These are phyloP conservation scores for Ustilago hordei DNA, from an alignment of 1,284 basidiomycete genomes.

Conservation along the genomic window DNA sequence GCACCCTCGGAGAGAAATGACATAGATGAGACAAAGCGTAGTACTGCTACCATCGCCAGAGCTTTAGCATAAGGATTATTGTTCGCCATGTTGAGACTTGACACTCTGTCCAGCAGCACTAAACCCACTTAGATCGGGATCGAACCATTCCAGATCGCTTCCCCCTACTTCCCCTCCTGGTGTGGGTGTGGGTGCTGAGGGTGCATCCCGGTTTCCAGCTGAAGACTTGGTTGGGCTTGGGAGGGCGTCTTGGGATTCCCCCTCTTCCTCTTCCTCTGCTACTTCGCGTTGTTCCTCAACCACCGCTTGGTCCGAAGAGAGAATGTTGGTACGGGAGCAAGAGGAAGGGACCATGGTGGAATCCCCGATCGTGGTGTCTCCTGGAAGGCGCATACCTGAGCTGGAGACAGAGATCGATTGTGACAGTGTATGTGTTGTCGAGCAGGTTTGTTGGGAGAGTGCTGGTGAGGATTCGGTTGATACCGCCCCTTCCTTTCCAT, in stretches of 20 bases:
- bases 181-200: neutral
- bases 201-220: neutral
- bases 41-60: too few relatives aligned
- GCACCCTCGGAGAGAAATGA: neutral
- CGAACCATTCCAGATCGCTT: conserved; percentile 53
- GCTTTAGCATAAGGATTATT: neutral
- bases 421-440: conserved; percentile 20
- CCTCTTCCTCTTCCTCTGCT: conserved; percentile 13
- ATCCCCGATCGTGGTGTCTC: conserved; percentile 12
- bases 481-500: too few relatives aligned
- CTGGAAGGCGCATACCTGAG: conserved; percentile 1
- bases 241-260: conserved; percentile 12
- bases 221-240: conserved; percentile 3
- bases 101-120: conserved; percentile 30
- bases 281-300: conserved; percentile 12
- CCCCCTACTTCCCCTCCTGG: neutral
- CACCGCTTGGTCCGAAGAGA: neutral
- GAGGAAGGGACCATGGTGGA: conserved; percentile 10
- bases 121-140: conserved; percentile 55
- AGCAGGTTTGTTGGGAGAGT: conserved; percentile 17
- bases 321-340: neutral
- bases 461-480: conserved; percentile 20
- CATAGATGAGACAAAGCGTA: neutral
- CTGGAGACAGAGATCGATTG: conserved; percentile 27
- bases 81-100: conserved; percentile 6